These are phyloP conservation scores for Blumeria hordei DNA, from an alignment of 2,329 filamentous ascomycete species.

Conservation along the genomic window DNA sequence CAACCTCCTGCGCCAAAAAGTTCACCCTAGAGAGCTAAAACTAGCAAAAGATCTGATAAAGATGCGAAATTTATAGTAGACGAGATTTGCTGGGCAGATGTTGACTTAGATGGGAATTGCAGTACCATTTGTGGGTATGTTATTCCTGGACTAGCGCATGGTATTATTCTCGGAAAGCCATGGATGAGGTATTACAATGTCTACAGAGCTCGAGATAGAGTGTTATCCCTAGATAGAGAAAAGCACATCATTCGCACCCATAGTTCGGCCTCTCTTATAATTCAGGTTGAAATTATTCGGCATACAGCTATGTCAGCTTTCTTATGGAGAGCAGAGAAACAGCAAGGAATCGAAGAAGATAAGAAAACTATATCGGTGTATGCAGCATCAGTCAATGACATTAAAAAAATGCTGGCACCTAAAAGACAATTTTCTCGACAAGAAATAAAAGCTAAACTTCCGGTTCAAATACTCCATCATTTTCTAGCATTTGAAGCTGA, in stretches of 20 bases:
- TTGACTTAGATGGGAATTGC: background rate
- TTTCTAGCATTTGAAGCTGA: background rate
- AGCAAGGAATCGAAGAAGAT: too few species aligned
- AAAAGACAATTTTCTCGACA: background rate
- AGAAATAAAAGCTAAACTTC: background rate
- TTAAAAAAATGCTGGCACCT: background rate
- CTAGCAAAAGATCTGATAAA: background rate
- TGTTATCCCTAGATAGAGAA: background rate
- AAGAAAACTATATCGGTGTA: background rate
- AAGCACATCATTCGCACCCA: too few species aligned
- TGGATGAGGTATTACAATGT: background rate
- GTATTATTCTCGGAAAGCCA: background rate
- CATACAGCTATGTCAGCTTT: too few species aligned
- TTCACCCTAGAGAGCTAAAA: background rate
- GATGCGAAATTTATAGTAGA: background rate
- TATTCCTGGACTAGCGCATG: background rate
- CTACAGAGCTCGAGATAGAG: background rate
- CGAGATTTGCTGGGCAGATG: too few species aligned
- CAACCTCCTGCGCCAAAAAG: background rate
- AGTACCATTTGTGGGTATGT: background rate
- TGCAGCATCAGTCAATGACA: background rate
- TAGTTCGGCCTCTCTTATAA: too few species aligned
- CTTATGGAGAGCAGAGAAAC: too few species aligned
- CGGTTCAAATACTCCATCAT: background rate
- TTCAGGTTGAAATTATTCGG: too few species aligned